A percentile compares a stretch with the other conserved stretches of the same genome.
Evolutionary conservation across 352 stramenopile genomes (phyloP).

Genomic region (Phytophthora europaea): DNA sequence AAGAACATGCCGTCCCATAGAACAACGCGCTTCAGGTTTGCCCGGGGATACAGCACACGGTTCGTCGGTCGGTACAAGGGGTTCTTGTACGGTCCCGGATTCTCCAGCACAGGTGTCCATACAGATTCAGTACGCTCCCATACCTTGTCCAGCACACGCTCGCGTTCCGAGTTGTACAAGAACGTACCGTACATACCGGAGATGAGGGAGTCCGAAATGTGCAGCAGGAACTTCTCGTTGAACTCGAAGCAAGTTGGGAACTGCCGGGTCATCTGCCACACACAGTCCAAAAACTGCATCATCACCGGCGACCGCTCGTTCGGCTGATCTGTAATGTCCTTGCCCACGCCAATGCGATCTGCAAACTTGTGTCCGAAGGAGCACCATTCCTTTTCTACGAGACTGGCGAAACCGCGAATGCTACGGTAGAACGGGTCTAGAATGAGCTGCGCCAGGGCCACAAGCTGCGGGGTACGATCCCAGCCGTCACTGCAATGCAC

Average conservation of each 20-base stretch:
- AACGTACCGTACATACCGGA: slow-evolving; percentile 87
- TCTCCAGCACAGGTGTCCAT: slow-evolving; percentile 85
- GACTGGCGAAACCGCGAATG: slow-evolving; percentile 83
- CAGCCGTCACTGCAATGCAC: slow-evolving; percentile 91
- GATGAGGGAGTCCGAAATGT: slow-evolving; percentile 83
- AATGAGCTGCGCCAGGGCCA: slow-evolving; percentile 85
- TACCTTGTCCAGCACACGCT: slow-evolving; percentile 85
- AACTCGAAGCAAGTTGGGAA: slow-evolving; percentile 92
- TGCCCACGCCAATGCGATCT: slow-evolving; percentile 84
- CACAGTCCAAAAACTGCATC: slow-evolving; percentile 89
- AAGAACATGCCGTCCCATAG: slow-evolving; percentile 91
- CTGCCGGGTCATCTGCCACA: slow-evolving; percentile 91
- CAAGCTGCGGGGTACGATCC: slow-evolving; percentile 89
- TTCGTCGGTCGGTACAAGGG: slow-evolving; percentile 82
- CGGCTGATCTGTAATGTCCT: slow-evolving; percentile 80
- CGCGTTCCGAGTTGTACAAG: slow-evolving; percentile 87
- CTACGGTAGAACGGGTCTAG: slow-evolving; percentile 89
- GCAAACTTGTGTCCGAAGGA: slow-evolving; percentile 93
- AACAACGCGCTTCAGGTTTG: slow-evolving; percentile 90
- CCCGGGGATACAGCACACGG: slow-evolving; percentile 83
- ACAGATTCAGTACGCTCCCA: slow-evolving; percentile 89
- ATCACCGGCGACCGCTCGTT: slow-evolving; percentile 90
- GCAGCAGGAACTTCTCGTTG: slow-evolving; percentile 88
- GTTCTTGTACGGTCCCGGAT: slow-evolving; percentile 74
- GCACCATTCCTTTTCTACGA: slow-evolving; percentile 91